Evolutionary conservation across 371 early-diverging fungal genomes (phyloP).

Genomic region (Lichtheimia ramosa): DNA sequence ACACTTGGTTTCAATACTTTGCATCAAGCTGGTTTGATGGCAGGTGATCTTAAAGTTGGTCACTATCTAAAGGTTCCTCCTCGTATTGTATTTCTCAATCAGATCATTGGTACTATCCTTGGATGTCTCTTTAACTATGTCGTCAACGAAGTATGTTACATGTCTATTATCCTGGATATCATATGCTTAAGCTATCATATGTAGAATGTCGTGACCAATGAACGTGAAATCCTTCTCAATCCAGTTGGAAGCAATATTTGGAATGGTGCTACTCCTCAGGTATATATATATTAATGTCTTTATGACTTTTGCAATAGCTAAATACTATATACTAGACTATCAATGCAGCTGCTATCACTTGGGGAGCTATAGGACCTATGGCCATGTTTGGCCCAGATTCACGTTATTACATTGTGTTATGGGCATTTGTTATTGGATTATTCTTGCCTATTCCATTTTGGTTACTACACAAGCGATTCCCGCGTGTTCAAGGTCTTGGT

Average conservation of each 20-base stretch:
- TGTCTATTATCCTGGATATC: background rate
- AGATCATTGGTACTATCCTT: constrained; percentile 63
- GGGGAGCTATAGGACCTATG: constrained; percentile 60
- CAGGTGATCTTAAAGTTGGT: constrained; percentile 66
- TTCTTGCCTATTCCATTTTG: constrained; percentile 47
- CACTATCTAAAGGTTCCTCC: constrained; percentile 81
- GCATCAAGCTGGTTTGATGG: constrained; percentile 54
- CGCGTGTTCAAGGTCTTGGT: constrained; percentile 26
- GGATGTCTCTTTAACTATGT: constrained; percentile 58
- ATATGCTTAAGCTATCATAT: background rate
- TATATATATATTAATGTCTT: background rate
- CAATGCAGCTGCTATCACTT: constrained; percentile 62
- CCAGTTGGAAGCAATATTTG: constrained; percentile 51
- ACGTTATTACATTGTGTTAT: constrained; percentile 42
- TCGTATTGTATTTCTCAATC: constrained; percentile 56
- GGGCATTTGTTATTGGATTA: constrained; percentile 51
- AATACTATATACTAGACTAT: constrained; percentile 32
- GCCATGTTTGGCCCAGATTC: constrained; percentile 47
- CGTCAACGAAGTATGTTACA: constrained; percentile 35
- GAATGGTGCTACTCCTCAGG: constrained; percentile 50
- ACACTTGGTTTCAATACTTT: constrained; percentile 56
- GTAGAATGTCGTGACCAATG: constrained; percentile 40
- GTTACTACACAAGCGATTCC: constrained; percentile 45
- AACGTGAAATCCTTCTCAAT: constrained; percentile 41
- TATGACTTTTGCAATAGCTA: background rate